Conservation (phyloP, 768 basidiomycete species). For the Lentinula sp. region DNA sequence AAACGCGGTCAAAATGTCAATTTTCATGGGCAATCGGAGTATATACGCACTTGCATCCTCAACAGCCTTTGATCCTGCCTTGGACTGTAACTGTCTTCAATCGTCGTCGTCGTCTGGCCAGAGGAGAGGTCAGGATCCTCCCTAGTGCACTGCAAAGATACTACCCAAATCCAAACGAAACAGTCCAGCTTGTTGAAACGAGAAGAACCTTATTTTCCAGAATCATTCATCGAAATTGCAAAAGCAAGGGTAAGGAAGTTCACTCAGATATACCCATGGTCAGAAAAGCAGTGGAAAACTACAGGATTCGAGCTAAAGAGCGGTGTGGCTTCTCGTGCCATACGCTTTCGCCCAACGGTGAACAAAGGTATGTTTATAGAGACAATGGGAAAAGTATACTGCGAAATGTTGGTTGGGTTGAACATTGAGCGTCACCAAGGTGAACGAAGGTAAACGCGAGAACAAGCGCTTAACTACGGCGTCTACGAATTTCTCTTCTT, state of each 20-base stretch:
- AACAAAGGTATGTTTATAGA: no score
- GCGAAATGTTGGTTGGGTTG: no score
- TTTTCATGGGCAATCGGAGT: neutral
- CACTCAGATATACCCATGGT: neutral
- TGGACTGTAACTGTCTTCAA: constrained; percentile 36
- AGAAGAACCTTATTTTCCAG: constrained; percentile 5
- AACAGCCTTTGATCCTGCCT: constrained; percentile 38
- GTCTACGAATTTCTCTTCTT: no score
- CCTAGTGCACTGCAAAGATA: neutral
- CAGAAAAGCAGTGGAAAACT: constrained; percentile 5
- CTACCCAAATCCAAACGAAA: neutral
- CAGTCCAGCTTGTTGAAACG: neutral
- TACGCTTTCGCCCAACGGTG: neutral
- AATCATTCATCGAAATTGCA: constrained; percentile 8
- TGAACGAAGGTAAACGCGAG: no score
- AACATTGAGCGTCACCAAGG: no score
- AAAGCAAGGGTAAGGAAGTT: constrained; percentile 8
- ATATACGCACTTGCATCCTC: constrained; percentile 48
- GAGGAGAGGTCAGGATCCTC: constrained; percentile 23
- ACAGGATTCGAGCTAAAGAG: constrained; percentile 10
- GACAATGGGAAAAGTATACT: no score
- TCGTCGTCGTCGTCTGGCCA: constrained; percentile 35
- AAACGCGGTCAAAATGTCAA: neutral
- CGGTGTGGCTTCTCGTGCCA: no score
- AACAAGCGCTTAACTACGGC: no score